Evolutionary conservation across 176 grass and related monocot species (phyloP).

Genomic region (Aegilops bicornis): DNA sequence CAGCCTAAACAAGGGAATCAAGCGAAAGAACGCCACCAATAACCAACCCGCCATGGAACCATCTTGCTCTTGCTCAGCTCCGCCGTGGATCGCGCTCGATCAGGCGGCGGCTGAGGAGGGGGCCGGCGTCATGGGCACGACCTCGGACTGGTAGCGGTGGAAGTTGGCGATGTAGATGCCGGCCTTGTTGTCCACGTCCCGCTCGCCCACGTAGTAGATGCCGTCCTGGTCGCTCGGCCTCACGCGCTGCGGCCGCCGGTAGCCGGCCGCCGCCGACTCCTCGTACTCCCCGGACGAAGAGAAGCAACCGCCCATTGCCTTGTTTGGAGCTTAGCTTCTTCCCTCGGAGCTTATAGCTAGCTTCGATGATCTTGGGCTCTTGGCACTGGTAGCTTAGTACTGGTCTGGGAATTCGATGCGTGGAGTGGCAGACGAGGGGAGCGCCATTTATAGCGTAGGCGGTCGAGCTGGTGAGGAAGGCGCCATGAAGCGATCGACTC

Average conservation of each 20-base stretch:
- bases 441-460: background rate
- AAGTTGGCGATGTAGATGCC: constrained; percentile 36
- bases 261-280: background rate
- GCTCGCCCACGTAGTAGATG: constrained; percentile 27
- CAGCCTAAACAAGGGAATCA: background rate
- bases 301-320: constrained; percentile 47
- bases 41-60: background rate
- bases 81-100: no score
- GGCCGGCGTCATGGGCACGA: background rate
- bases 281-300: constrained; percentile 21
- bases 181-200: constrained; percentile 37
- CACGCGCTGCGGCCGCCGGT: background rate
- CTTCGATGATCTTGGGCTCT: background rate
- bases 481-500: background rate
- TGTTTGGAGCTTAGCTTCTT: background rate
- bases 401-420: background rate
- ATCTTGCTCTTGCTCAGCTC: background rate
- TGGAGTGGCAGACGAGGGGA: background rate
- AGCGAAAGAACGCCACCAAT: background rate
- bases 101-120: background rate
- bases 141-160: constrained; percentile 39
- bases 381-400: background rate
- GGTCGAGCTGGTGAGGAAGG: background rate
- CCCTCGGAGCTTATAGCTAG: background rate
- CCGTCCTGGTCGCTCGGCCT: constrained; percentile 52